Base-by-base conservation (phyloP, 2,329 filamentous ascomycete species). In the Aulographum hederae region DNA sequence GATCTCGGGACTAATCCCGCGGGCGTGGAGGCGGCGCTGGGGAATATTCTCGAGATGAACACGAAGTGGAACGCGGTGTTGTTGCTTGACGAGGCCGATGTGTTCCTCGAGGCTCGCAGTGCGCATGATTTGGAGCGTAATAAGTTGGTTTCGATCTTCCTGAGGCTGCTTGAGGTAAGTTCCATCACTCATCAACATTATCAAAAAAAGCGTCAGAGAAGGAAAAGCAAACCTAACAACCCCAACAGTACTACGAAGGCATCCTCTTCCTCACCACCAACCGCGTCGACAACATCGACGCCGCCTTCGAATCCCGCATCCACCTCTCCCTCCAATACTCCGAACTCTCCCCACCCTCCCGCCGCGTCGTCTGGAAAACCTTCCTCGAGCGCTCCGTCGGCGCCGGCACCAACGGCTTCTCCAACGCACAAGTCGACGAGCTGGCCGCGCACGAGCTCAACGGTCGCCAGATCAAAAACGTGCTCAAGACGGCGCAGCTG, bases 11-110 rank as follows among this genome's bases (percentile, higher is more conserved):
- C 54, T 8, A 48, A 56, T 21, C 53, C 58, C 0, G 34, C 41
- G 1, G 43, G 45, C 0, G 55, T 67, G 4, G 62, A 67, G 38
- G 37, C 41, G 0, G 53, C 51, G 16, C 51, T 68, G 5, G 51
- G 57, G 25, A 46, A 54, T 23, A 56, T 65, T 13, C 46, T 65
- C 1, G 54, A 57, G 27, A 60, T 66, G 51, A 53, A 54, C 36
- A 56, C 55, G n/a, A 37, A 37, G 18, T 37, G 38, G 34, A 32
- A 35, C 16, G 38, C 37, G 4, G 36, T 37, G 12, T 28, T 34
- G 16, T 35, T 40, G 10, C 21, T 40, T 14, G 37, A 38, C 21
- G 38, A 37, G 28, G 31, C 42, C 39, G 42, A 42, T 43, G 41
- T 44, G 41, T 44, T 47, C 43, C 43, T 47, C 18, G 33, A 38